phyloP scores from a whole-genome alignment of 2,329 filamentous ascomycete genomes.

The Chalara sp. region DNA sequence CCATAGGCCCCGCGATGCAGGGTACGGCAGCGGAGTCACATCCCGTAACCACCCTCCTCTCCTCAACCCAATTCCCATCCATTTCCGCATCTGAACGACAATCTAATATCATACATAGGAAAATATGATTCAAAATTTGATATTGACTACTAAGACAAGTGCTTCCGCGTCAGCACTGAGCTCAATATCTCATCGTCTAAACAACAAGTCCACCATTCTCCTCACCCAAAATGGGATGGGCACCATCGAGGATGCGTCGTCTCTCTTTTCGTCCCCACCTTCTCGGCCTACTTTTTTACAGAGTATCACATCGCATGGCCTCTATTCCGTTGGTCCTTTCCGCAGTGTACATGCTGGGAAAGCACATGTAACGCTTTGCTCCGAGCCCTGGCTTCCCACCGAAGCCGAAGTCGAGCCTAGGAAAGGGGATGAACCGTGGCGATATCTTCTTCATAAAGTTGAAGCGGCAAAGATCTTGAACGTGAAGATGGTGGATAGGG shows the following conservation, averaged over 20 bases:
- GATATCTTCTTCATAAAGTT: constrained; percentile 28
- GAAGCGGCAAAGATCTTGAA: constrained; percentile 36
- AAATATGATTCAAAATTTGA: constrained; percentile 57
- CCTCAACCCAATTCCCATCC: background rate
- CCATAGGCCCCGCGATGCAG: background rate
- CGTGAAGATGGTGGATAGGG: constrained; percentile 31
- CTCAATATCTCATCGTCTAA: constrained; percentile 53
- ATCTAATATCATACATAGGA: background rate
- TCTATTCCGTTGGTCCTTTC: constrained; percentile 44
- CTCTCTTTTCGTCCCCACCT: constrained; percentile 50
- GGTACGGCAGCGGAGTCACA: background rate
- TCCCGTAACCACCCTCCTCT: background rate
- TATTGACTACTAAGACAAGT: constrained; percentile 71
- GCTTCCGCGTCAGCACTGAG: constrained; percentile 56
- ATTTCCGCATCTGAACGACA: background rate
- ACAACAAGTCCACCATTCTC: constrained; percentile 62
- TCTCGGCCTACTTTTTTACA: constrained; percentile 65
- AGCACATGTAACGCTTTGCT: constrained; percentile 36
- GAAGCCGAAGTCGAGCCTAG: background rate
- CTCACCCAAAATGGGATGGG: constrained; percentile 90
- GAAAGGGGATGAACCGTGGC: background rate
- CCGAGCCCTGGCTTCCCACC: constrained; percentile 27
- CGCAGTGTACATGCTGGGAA: constrained; percentile 44
- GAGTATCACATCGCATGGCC: constrained; percentile 54
- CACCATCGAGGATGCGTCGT: constrained; percentile 52